Evolutionary conservation across 371 early-diverging fungal species (phyloP).

Genomic region (Apophysomyces trapeziformis): DNA sequence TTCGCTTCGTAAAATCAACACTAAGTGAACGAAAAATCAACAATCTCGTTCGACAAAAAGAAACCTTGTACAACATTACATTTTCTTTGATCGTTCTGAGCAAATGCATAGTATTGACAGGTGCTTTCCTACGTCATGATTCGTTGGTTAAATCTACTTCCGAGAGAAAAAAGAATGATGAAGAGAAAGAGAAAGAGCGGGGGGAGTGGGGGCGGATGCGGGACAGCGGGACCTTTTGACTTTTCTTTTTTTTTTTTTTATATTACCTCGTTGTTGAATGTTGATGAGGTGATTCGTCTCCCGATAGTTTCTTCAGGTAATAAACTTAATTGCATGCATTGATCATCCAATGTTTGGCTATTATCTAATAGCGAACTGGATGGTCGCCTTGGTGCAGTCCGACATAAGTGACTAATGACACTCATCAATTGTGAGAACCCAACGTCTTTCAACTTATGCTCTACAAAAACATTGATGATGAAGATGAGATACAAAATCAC

Average conservation of each 20-base stretch:
- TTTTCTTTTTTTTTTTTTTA: neutral
- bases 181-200: neutral
- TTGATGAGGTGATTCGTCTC: conserved; percentile 10
- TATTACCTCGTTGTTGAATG: neutral
- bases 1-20: conserved; percentile 2
- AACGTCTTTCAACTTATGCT: conserved; percentile 8
- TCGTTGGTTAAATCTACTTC: no score
- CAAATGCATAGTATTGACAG: conserved; percentile 13
- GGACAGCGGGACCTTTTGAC: no score
- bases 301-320: neutral
- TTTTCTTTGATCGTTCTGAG: conserved; percentile 15
- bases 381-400: neutral
- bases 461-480: neutral
- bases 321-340: neutral
- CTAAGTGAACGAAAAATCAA: neutral
- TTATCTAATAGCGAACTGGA: neutral
- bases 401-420: neutral
- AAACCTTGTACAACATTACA: conserved; percentile 5
- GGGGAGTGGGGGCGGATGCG: neutral
- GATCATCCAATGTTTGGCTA: conserved; percentile 5
- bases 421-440: neutral
- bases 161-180: no score
- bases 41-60: neutral
- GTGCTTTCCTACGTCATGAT: neutral
- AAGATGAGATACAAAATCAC: conserved; percentile 6